Percentiles rank a stretch among this genome's conserved stretches.
Conservation (phyloP, 495 filamentous ascomycete species). For the Penicillium alfredii region DNA sequence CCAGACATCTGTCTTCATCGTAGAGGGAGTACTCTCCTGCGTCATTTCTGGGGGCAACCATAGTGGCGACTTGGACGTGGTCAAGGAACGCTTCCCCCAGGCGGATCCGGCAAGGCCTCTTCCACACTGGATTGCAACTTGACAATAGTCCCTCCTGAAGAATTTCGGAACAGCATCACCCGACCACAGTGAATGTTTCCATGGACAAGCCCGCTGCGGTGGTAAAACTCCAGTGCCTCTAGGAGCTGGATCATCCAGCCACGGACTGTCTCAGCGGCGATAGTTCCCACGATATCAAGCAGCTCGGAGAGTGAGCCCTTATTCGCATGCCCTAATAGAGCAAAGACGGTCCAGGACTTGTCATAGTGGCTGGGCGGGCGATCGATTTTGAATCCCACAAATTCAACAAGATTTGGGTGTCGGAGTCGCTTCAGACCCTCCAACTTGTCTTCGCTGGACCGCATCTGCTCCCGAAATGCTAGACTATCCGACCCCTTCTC, state of each 20-base stretch:
- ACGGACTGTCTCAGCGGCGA: slow-evolving; percentile 65
- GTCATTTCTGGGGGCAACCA: slow-evolving; percentile 81
- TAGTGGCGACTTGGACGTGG: slow-evolving; percentile 64
- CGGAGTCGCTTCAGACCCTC: slow-evolving; percentile 65
- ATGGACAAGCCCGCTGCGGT: slow-evolving; percentile 76
- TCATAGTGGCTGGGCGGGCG: slow-evolving; percentile 28
- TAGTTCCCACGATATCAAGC: slow-evolving; percentile 66
- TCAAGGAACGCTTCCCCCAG: slow-evolving; percentile 36
- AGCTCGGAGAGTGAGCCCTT: slow-evolving; percentile 79
- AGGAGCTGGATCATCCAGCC: slow-evolving; percentile 88
- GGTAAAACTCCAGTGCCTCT: slow-evolving; percentile 80
- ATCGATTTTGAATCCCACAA: slow-evolving; percentile 76
- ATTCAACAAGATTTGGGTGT: slow-evolving; percentile 69
- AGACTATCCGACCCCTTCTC: slow-evolving; percentile 34
- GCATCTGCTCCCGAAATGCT: slow-evolving; percentile 51
- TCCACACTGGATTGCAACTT: slow-evolving; percentile 41
- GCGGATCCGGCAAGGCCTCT: slow-evolving; percentile 31
- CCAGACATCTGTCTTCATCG: slow-evolving; percentile 89
- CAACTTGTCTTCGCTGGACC: slow-evolving; percentile 64
- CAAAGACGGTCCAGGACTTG: slow-evolving; percentile 65
- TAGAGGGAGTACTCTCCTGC: slow-evolving; percentile 50
- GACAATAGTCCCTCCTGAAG: slow-evolving; percentile 37
- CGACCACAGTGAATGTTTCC: slow-evolving; percentile 70
- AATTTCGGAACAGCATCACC: slow-evolving; percentile 54
- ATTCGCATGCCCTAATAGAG: slow-evolving; percentile 71